A percentile compares a stretch with the other conserved stretches of the same genome.
Conservation (phyloP, 352 stramenopile species). For the Phytopythium kandeliae region DNA sequence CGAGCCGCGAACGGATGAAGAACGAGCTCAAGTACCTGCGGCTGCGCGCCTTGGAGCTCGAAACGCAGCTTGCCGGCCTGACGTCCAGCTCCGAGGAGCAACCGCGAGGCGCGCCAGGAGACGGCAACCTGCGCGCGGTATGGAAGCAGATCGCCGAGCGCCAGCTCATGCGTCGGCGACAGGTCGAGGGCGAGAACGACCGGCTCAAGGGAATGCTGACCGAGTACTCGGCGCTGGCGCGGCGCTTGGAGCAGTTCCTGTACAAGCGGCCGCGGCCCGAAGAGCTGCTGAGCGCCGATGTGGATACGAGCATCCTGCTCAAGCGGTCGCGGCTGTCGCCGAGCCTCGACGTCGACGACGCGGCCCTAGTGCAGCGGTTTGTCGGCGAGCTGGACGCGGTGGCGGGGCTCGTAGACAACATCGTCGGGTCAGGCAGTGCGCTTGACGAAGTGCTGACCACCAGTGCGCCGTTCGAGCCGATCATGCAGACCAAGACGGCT, state of each 20-base stretch:
- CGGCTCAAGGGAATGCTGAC: neutral
- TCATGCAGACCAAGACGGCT: neutral
- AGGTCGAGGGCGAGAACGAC: neutral
- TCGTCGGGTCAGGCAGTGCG: neutral
- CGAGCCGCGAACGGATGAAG: slow-evolving; percentile 15
- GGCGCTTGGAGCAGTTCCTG: slow-evolving; percentile 2
- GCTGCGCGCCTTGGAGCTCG: slow-evolving; percentile 13
- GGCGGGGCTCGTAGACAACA: neutral
- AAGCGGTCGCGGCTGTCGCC: neutral
- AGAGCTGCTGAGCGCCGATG: neutral
- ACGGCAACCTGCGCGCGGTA: neutral
- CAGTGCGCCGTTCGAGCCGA: neutral
- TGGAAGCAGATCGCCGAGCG: neutral
- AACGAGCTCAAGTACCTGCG: slow-evolving; percentile 17
- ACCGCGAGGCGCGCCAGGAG: neutral
- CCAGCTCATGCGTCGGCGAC: neutral
- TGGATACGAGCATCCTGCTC: neutral
- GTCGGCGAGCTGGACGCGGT: neutral
- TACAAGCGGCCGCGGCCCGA: neutral
- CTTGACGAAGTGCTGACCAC: neutral
- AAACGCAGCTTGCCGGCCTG: slow-evolving; percentile 10
- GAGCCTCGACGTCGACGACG: neutral
- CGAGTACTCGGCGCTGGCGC: neutral
- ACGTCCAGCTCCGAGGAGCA: neutral
- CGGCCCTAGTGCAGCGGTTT: neutral